Evolutionary conservation across 306 rosid species (phyloP).

Genomic region (Corylus americana): DNA sequence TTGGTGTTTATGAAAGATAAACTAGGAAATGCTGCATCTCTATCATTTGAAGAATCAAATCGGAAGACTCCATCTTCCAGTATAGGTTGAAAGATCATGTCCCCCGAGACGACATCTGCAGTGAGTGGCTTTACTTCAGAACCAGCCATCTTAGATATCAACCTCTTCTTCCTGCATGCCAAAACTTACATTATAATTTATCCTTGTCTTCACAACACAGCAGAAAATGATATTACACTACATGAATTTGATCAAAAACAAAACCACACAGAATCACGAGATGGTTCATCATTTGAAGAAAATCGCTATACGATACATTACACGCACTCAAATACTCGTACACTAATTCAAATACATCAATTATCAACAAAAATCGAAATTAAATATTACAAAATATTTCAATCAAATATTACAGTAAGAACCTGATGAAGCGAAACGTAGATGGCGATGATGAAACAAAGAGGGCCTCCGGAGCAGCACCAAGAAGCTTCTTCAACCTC

Average conservation of each 20-base stretch:
- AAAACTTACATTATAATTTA: conserved; percentile 7
- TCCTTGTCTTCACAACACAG: neutral
- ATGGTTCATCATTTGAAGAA: neutral
- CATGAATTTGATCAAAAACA: neutral
- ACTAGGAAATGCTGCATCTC: conserved; percentile 72
- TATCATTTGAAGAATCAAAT: conserved; percentile 75
- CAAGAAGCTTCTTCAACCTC: conserved; percentile 8
- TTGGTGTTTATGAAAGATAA: conserved; percentile 59
- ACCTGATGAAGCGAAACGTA: conserved; percentile 25
- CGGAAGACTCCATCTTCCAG: conserved; percentile 80
- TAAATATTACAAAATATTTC: too few relatives aligned
- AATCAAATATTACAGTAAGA: neutral
- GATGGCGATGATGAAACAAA: neutral
- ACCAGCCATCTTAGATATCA: conserved; percentile 51
- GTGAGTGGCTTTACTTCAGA: conserved; percentile 32
- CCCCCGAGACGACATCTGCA: conserved; percentile 48
- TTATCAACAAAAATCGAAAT: too few relatives aligned
- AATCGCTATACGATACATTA: too few relatives aligned
- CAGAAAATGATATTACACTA: neutral
- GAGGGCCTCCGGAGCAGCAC: neutral
- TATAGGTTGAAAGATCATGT: conserved; percentile 73
- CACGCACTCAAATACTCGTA: too few relatives aligned
- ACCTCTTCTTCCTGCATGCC: conserved; percentile 50
- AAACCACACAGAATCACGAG: neutral
- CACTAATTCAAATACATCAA: too few relatives aligned